Conservation (phyloP, 192 early-diverging fungal genomes). For the Coemansia reversa region DNA sequence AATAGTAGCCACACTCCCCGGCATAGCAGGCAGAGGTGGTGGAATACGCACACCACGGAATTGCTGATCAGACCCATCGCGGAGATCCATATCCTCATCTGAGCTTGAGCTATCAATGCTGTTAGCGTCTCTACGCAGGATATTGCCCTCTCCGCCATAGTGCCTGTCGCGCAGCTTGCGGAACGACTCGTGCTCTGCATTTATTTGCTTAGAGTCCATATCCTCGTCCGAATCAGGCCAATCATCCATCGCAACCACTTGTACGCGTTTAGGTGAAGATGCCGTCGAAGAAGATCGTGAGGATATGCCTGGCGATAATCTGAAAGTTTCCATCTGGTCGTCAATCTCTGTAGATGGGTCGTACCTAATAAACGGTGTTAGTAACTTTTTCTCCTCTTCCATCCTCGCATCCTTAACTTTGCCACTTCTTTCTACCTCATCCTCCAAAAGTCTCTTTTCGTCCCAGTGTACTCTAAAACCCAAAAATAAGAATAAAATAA, state of each 20-base stretch:
- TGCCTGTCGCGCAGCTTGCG: conserved; percentile 74
- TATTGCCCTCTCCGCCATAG: conserved; percentile 63
- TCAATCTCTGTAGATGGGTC: conserved; percentile 76
- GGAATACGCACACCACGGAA: background rate
- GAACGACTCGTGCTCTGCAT: conserved; percentile 68
- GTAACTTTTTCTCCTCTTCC: conserved; percentile 91
- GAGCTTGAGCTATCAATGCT: background rate
- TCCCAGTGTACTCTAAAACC: conserved; percentile 81
- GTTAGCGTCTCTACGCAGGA: background rate
- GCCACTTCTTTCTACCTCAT: conserved; percentile 65
- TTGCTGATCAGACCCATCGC: background rate
- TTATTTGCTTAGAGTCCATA: conserved; percentile 19
- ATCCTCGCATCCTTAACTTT: conserved; percentile 76
- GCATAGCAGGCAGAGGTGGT: background rate
- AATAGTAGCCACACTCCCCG: background rate
- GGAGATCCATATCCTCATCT: background rate
- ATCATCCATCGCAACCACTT: conserved; percentile 38
- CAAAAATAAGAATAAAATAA: background rate
- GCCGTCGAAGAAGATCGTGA: conserved; percentile 52
- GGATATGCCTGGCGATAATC: conserved; percentile 32
- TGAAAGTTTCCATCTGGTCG: conserved; percentile 45
- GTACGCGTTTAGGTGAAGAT: conserved; percentile 56
- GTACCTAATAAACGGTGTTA: conserved; percentile 93
- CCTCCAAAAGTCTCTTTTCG: conserved; percentile 87
- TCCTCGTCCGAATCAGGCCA: conserved; percentile 49